Evolutionary conservation across 2,329 filamentous ascomycete species (phyloP).

Genomic region (Knoxdaviesia proteae): DNA sequence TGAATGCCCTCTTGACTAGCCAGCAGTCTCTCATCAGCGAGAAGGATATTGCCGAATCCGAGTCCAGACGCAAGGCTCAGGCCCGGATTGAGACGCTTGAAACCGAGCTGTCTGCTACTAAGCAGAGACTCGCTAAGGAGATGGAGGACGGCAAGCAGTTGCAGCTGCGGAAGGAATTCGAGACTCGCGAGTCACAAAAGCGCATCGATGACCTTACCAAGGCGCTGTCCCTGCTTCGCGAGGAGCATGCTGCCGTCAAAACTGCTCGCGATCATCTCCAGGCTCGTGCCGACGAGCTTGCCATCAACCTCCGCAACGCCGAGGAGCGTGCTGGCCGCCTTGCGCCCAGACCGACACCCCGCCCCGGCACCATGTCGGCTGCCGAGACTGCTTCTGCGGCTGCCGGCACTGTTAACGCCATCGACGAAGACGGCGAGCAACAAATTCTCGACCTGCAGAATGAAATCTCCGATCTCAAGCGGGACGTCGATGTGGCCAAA

Average conservation of each 20-base stretch:
- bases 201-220: constrained; percentile 79
- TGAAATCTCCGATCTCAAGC: constrained; percentile 70
- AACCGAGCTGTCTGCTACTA: constrained; percentile 53
- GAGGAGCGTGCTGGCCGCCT: constrained; percentile 72
- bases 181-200: constrained; percentile 71
- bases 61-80: constrained; percentile 63
- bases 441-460: constrained; percentile 62
- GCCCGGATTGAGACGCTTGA: constrained; percentile 60
- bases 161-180: constrained; percentile 70
- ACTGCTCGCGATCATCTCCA: constrained; percentile 81
- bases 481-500: constrained; percentile 63
- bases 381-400: constrained; percentile 11
- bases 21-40: constrained; percentile 85
- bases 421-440: constrained; percentile 30
- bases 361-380: constrained; percentile 19
- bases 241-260: constrained; percentile 71
- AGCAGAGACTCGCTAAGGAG: constrained; percentile 68
- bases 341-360: constrained; percentile 55
- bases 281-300: constrained; percentile 69
- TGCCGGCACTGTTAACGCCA: constrained; percentile 17
- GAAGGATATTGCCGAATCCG: constrained; percentile 64
- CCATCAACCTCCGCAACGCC: constrained; percentile 68
- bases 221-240: constrained; percentile 58
- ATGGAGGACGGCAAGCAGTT: constrained; percentile 68
- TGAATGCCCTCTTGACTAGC: constrained; percentile 65